Evolutionary conservation across 2,329 filamentous ascomycete species (phyloP).

Genomic region (Hortaea sp.): DNA sequence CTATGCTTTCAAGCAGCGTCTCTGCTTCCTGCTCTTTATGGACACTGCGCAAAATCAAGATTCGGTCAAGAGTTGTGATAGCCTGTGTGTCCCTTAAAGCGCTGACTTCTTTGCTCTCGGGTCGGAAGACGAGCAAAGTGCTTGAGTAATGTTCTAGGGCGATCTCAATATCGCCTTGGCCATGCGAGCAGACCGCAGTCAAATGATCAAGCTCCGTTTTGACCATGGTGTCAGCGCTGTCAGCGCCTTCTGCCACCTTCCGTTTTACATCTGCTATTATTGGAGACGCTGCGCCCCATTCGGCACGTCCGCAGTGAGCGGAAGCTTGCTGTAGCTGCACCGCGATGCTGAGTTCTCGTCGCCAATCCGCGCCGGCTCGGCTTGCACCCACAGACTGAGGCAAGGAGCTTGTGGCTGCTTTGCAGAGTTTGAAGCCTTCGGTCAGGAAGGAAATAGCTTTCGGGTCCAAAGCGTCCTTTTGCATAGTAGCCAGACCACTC

Average conservation of each 20-base stretch:
- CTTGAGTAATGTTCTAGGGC: constrained; percentile 60
- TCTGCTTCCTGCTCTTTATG: constrained; percentile 38
- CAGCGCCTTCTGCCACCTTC: constrained; percentile 11
- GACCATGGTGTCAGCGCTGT: constrained; percentile 12
- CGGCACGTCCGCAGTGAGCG: constrained; percentile 57
- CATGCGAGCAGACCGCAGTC: constrained; percentile 65
- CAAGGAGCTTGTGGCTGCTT: constrained; percentile 5
- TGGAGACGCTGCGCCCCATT: constrained; percentile 56
- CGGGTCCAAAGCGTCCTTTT: constrained; percentile 45
- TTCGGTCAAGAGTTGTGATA: constrained; percentile 38
- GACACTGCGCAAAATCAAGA: constrained; percentile 34
- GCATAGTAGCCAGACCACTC: constrained; percentile 44
- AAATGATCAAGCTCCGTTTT: constrained; percentile 52
- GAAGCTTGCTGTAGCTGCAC: constrained; percentile 63
- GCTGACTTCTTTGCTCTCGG: constrained; percentile 12
- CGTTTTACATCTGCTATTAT: constrained; percentile 45
- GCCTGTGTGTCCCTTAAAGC: constrained; percentile 33
- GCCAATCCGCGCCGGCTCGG: constrained; percentile 42
- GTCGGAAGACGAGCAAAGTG: constrained; percentile 44
- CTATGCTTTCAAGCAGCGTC: constrained; percentile 54
- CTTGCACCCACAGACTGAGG: constrained; percentile 13
- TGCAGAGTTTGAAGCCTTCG: constrained; percentile 43
- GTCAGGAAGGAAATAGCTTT: constrained; percentile 48
- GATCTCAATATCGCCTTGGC: constrained; percentile 58
- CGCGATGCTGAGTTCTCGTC: constrained; percentile 49